Conservation (phyloP, 2,329 filamentous ascomycete genomes). For the Sporothrix globosa region DNA sequence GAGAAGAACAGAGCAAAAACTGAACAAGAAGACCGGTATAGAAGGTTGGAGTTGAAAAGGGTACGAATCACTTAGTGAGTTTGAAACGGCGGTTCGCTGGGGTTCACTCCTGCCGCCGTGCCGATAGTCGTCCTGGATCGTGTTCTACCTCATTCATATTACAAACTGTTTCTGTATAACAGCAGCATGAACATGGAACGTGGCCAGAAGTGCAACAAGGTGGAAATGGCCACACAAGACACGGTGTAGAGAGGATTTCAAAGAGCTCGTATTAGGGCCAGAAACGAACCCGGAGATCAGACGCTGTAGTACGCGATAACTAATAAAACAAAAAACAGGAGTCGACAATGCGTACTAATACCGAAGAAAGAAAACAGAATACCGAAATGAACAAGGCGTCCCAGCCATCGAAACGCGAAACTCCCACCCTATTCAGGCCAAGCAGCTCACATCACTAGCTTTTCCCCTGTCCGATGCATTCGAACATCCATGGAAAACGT, state of each 20-base stretch:
- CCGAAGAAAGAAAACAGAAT: background rate
- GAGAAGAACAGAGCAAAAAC: background rate
- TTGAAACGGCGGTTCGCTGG: background rate
- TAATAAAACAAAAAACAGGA: background rate
- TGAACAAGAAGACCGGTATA: constrained; percentile 1
- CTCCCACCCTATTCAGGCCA: background rate
- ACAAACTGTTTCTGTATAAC: background rate
- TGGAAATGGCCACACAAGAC: no score
- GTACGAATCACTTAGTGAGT: background rate
- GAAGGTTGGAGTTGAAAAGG: background rate
- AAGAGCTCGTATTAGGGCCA: background rate
- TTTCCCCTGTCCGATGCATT: background rate
- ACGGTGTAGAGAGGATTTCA: background rate
- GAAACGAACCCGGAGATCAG: background rate
- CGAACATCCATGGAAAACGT: background rate
- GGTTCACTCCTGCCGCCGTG: background rate
- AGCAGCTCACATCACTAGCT: background rate
- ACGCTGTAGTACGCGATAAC: background rate
- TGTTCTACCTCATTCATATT: constrained; percentile 4
- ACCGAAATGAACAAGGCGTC: background rate
- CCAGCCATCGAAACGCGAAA: background rate
- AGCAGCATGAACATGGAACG: no score
- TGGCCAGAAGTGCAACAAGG: no score
- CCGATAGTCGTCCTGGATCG: background rate
- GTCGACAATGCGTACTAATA: background rate